A percentile compares a stretch with the other conserved stretches of the same genome.
Evolutionary conservation across 495 filamentous ascomycete genomes (phyloP).

Genomic region (Glonium stellatum): DNA sequence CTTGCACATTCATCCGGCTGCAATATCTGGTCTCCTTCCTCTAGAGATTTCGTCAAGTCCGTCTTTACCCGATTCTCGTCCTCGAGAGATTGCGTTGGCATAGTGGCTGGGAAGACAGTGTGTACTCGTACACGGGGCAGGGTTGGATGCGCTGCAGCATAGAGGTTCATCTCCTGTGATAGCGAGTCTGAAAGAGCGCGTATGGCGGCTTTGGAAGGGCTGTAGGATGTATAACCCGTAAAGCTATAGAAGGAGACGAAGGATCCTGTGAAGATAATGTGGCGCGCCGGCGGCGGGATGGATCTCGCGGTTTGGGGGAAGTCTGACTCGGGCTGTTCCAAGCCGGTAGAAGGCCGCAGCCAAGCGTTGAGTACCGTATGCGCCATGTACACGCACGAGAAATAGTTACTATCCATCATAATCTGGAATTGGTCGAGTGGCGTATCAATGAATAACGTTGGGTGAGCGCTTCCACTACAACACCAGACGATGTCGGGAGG

Average conservation of each 20-base stretch:
- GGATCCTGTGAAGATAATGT: constrained; percentile 11
- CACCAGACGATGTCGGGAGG: constrained; percentile 18
- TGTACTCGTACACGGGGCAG: constrained; percentile 9
- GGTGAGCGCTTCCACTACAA: constrained; percentile 4
- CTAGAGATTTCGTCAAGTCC: constrained; percentile 13
- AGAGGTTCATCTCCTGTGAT: constrained; percentile 7
- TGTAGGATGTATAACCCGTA: constrained; percentile 9
- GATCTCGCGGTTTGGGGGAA: background rate
- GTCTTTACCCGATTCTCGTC: constrained; percentile 12
- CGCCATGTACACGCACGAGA: constrained; percentile 5
- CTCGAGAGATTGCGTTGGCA: background rate
- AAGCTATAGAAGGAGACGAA: constrained; percentile 5
- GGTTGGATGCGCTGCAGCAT: constrained; percentile 10
- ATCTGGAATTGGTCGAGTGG: constrained; percentile 38
- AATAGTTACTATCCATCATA: constrained; percentile 34
- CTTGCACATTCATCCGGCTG: constrained; percentile 3
- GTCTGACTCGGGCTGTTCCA: background rate
- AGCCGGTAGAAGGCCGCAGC: constrained; percentile 35
- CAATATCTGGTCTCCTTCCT: constrained; percentile 7
- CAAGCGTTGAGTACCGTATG: constrained; percentile 40
- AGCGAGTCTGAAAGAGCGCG: constrained; percentile 8
- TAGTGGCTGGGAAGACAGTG: constrained; percentile 11
- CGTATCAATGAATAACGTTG: constrained; percentile 31
- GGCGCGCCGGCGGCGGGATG: background rate
- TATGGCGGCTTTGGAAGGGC: constrained; percentile 9